These are phyloP conservation scores for Kingdonia uniflora DNA, from an alignment of 164 flowering plant genomes.

Conservation along the genomic window DNA sequence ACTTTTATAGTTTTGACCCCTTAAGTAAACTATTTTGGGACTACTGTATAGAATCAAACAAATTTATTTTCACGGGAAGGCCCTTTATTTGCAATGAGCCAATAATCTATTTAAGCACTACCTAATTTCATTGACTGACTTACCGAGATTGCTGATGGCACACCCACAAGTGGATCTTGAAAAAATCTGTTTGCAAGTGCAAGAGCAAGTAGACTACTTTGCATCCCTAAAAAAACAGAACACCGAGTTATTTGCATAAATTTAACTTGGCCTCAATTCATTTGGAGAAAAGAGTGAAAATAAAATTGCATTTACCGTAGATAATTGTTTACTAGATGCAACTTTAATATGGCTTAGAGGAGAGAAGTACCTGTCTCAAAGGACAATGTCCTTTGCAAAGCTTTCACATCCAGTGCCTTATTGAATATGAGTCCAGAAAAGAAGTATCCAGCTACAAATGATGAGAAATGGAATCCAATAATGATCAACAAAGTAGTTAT, in stretches of 20 bases:
- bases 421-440: conserved; percentile 51
- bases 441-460: conserved; percentile 64
- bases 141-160: conserved; percentile 94
- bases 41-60: too few relatives aligned
- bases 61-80: too few relatives aligned
- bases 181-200: conserved; percentile 92
- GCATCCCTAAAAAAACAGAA: conserved; percentile 59
- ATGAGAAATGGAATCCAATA: conserved; percentile 61
- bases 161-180: conserved; percentile 84
- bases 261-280: background rate
- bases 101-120: too few relatives aligned
- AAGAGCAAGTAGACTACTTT: conserved; percentile 92
- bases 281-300: conserved; percentile 1
- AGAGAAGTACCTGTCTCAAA: conserved; percentile 68
- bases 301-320: too few relatives aligned
- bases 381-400: conserved; percentile 81
- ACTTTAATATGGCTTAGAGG: too few relatives aligned
- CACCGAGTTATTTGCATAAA: background rate
- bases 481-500: conserved; percentile 49
- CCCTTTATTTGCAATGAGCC: too few relatives aligned
- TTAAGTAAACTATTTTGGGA: too few relatives aligned
- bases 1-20: too few relatives aligned
- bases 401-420: conserved; percentile 53
- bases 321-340: too few relatives aligned
- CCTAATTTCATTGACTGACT: conserved; percentile 14